Percentiles rank a stretch among this genome's conserved stretches.
phyloP scores from a whole-genome alignment of 2,329 filamentous ascomycete species.

The Penicillium freii region DNA sequence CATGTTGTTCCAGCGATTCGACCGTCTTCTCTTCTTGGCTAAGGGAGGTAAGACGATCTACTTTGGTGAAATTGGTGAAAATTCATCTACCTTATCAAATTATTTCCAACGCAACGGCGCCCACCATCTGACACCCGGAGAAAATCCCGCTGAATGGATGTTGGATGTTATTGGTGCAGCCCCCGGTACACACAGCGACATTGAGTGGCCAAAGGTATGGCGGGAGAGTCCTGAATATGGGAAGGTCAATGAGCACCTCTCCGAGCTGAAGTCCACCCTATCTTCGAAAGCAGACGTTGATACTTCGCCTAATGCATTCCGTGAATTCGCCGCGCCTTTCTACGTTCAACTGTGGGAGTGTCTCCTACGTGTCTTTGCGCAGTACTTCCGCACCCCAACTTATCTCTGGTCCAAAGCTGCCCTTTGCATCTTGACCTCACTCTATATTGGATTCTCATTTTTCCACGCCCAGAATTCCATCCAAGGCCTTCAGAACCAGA shows the following conservation, averaged over 20 bases:
- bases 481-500: slow-evolving; percentile 79
- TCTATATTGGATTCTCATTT: slow-evolving; percentile 79
- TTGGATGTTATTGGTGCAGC: slow-evolving; percentile 55
- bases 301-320: not conserved
- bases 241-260: not conserved
- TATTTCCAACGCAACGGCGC: slow-evolving; percentile 66
- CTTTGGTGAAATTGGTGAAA: slow-evolving; percentile 62
- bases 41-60: slow-evolving; percentile 65
- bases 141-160: slow-evolving; percentile 67
- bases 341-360: not conserved
- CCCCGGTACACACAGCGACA: slow-evolving; percentile 65
- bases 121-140: not conserved
- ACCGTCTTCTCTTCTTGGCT: slow-evolving; percentile 54
- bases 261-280: slow-evolving; percentile 57
- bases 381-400: not conserved
- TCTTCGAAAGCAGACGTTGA: slow-evolving; percentile 46
- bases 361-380: not conserved
- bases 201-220: slow-evolving; percentile 55
- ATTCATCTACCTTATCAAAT: slow-evolving; percentile 55
- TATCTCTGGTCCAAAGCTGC: slow-evolving; percentile 72
- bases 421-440: slow-evolving; percentile 63
- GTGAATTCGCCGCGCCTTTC: slow-evolving; percentile 72
- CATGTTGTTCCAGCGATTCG: slow-evolving; percentile 2
- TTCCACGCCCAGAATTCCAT: slow-evolving; percentile 68
- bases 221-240: not conserved